A percentile compares a stretch with the other conserved stretches of the same genome.
These are phyloP conservation scores for Acmispon strigosus DNA, from an alignment of 306 rosid species.

Conservation along the genomic window DNA sequence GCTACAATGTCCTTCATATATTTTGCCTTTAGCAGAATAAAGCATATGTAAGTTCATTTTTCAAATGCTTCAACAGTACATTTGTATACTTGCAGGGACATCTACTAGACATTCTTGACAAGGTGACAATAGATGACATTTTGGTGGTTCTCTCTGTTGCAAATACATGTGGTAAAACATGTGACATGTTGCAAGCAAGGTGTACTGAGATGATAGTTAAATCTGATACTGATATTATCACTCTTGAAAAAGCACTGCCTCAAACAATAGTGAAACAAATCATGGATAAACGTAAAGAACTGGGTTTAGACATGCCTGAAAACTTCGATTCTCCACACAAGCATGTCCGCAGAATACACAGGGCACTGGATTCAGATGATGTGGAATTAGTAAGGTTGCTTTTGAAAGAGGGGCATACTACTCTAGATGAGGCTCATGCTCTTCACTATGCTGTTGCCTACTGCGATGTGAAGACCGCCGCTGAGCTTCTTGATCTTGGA, in stretches of 20 bases:
- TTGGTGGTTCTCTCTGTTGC: conserved; percentile 47
- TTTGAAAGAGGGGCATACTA: conserved; percentile 52
- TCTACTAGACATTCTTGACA: conserved; percentile 42
- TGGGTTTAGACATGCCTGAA: conserved; percentile 15
- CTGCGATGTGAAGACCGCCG: conserved; percentile 52
- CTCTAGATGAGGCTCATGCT: conserved; percentile 56
- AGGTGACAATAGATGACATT: conserved; percentile 40
- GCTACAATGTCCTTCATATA: no score
- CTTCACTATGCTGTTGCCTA: conserved; percentile 65
- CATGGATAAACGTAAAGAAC: conserved; percentile 27
- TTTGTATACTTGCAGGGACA: conserved; percentile 38
- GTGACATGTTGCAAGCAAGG: conserved; percentile 26
- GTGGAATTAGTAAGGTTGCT: conserved; percentile 56
- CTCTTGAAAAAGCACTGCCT: conserved; percentile 49
- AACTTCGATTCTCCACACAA: conserved; percentile 31
- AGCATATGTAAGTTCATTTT: background rate
- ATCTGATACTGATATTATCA: conserved; percentile 36
- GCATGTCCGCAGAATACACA: conserved; percentile 54
- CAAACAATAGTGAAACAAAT: conserved; percentile 36
- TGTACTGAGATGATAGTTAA: conserved; percentile 39
- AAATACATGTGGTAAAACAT: conserved; percentile 37
- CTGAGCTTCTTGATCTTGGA: conserved; percentile 63
- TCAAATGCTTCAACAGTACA: background rate
- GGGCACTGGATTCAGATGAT: conserved; percentile 66
- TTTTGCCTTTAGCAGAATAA: background rate